Percentiles rank a stretch among this genome's conserved stretches.
Evolutionary conservation across 228 moss, liverwort and hornwort genomes (phyloP).

Genomic region (Sphagnum magellanicum): DNA sequence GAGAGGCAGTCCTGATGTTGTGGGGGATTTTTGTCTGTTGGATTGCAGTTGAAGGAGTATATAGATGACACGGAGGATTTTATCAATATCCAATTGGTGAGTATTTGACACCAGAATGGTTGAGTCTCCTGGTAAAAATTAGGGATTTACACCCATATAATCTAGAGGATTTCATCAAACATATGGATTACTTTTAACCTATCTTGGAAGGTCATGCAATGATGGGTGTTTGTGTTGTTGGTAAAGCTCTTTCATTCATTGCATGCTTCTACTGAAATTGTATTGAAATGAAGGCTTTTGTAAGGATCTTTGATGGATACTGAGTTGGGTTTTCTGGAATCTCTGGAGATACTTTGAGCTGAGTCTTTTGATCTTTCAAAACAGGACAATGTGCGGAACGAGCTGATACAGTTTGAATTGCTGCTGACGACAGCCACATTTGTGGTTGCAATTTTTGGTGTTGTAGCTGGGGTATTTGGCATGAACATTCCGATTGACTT

Average conservation of each 20-base stretch:
- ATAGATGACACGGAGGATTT: slow-evolving; percentile 99
- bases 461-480: slow-evolving; percentile 93
- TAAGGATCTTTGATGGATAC: background rate
- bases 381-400: slow-evolving; percentile 96
- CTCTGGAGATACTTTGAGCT: too few relatives aligned
- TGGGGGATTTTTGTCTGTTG: slow-evolving; percentile 8
- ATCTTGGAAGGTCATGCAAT: too few relatives aligned
- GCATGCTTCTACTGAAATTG: too few relatives aligned
- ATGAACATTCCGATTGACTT: slow-evolving; percentile 87
- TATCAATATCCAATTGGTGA: slow-evolving; percentile 91
- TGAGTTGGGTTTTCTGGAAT: too few relatives aligned
- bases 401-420: slow-evolving; percentile 94
- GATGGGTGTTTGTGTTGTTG: too few relatives aligned
- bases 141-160: too few relatives aligned
- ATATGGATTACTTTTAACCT: too few relatives aligned
- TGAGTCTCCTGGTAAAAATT: background rate
- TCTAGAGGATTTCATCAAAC: too few relatives aligned
- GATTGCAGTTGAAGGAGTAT: slow-evolving; percentile 77
- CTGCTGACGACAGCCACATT: slow-evolving; percentile 92
- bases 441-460: slow-evolving; percentile 78
- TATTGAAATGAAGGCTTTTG: background rate
- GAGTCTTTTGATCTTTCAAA: background rate
- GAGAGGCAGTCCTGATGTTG: background rate
- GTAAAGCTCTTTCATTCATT: too few relatives aligned
- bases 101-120: slow-evolving; percentile 3